A percentile compares a stretch with the other conserved stretches of the same genome.
These are phyloP conservation scores for Aspergillus sojae DNA, from an alignment of 2,329 filamentous ascomycete species.

Conservation along the genomic window DNA sequence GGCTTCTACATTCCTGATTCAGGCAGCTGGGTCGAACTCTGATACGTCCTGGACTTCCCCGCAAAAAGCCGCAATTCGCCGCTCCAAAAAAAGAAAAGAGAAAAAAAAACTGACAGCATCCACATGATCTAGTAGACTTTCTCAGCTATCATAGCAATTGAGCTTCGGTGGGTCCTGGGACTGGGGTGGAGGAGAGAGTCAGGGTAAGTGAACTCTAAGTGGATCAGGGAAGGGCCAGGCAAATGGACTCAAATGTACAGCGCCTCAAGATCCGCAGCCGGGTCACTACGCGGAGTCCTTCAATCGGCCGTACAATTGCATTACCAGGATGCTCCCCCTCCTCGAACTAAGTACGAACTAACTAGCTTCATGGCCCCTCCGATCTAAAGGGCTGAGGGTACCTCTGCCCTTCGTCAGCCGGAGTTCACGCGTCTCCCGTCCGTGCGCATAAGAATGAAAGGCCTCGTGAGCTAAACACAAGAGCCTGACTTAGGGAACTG, in stretches of 20 bases:
- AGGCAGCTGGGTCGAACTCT: conserved; percentile 22
- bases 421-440: conserved; percentile 27
- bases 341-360: conserved; percentile 1
- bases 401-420: conserved; percentile 22
- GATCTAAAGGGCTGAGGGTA: conserved; percentile 11
- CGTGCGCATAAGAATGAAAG: conserved; percentile 24
- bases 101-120: conserved; percentile 27
- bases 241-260: neutral
- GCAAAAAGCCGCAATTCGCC: conserved; percentile 33
- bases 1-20: conserved; percentile 24
- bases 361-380: conserved; percentile 3
- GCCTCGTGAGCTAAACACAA: conserved; percentile 26
- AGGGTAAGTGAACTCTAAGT: conserved; percentile 20
- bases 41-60: conserved; percentile 31
- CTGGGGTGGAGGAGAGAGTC: conserved; percentile 18
- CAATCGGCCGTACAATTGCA: conserved; percentile 17
- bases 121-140: conserved; percentile 29
- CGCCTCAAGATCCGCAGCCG: conserved; percentile 21
- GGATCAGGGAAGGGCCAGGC: conserved; percentile 7
- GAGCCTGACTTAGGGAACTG: conserved; percentile 15
- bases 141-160: conserved; percentile 23
- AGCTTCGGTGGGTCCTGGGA: conserved; percentile 22
- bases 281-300: neutral
- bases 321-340: neutral
- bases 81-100: conserved; percentile 21